phyloP scores from a whole-genome alignment of 768 basidiomycete genomes.

The Hortiboletus flavorubellus region DNA sequence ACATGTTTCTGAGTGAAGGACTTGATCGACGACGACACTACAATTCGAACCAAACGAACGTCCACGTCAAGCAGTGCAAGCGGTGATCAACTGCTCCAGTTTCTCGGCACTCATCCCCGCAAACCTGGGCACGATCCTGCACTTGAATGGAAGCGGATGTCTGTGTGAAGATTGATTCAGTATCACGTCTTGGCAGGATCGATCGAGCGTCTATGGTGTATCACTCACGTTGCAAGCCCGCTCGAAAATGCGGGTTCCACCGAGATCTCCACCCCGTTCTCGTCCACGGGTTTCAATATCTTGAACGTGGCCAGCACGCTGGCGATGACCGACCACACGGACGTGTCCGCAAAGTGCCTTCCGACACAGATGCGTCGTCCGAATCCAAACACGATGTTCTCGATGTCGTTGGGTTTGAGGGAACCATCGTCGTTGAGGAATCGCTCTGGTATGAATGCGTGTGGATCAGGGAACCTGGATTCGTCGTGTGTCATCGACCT shows the following conservation, averaged over 20 bases:
- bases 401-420: constrained; percentile 3
- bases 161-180: neutral
- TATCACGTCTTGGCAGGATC: neutral
- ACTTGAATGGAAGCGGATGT: neutral
- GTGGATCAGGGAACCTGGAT: neutral
- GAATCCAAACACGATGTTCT: constrained; percentile 15
- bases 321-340: neutral
- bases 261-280: neutral
- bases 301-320: constrained; percentile 1
- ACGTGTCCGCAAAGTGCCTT: constrained; percentile 9
- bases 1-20: no score
- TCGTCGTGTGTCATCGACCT: neutral
- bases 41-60: no score
- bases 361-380: constrained; percentile 21
- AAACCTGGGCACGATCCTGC: neutral
- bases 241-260: constrained; percentile 4
- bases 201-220: no score
- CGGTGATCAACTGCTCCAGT: neutral
- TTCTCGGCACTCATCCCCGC: neutral
- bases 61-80: neutral
- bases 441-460: neutral
- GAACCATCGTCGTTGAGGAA: neutral
- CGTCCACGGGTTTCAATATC: neutral
- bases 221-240: neutral
- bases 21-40: no score